These are phyloP conservation scores for Moniliophthora roreri DNA, from an alignment of 1,284 basidiomycete genomes.

Conservation along the genomic window DNA sequence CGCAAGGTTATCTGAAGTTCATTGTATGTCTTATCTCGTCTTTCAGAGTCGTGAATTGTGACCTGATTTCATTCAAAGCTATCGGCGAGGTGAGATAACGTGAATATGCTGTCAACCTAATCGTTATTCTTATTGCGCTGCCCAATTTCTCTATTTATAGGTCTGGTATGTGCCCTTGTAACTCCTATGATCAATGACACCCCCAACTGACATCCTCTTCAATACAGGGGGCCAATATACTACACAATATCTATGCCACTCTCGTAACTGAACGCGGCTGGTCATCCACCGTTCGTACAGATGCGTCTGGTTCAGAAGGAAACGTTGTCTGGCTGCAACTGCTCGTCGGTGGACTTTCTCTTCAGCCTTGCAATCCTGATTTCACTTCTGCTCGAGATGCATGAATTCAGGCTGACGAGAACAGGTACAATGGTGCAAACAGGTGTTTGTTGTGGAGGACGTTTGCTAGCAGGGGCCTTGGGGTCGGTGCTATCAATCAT, in stretches of 20 bases:
- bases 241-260: background rate
- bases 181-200: background rate
- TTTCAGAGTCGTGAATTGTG: background rate
- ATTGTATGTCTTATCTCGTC: background rate
- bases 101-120: background rate
- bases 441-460: constrained; percentile 44
- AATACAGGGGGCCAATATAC: background rate
- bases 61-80: background rate
- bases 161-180: constrained; percentile 21
- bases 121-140: background rate
- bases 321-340: constrained; percentile 38
- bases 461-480: constrained; percentile 37
- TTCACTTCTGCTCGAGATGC: constrained; percentile 40
- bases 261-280: background rate
- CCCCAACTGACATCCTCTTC: no score
- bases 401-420: constrained; percentile 54
- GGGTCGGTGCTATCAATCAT: constrained; percentile 16
- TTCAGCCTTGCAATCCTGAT: constrained; percentile 54
- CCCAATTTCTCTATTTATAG: background rate
- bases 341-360: constrained; percentile 45
- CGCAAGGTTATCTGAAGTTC: constrained; percentile 8
- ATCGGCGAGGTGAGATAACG: background rate
- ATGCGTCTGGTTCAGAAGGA: constrained; percentile 15
- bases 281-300: constrained; percentile 14
- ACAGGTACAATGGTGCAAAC: constrained; percentile 46